Base-by-base conservation (phyloP, 2,329 filamentous ascomycete genomes). In the Scedosporium aurantiacum region DNA sequence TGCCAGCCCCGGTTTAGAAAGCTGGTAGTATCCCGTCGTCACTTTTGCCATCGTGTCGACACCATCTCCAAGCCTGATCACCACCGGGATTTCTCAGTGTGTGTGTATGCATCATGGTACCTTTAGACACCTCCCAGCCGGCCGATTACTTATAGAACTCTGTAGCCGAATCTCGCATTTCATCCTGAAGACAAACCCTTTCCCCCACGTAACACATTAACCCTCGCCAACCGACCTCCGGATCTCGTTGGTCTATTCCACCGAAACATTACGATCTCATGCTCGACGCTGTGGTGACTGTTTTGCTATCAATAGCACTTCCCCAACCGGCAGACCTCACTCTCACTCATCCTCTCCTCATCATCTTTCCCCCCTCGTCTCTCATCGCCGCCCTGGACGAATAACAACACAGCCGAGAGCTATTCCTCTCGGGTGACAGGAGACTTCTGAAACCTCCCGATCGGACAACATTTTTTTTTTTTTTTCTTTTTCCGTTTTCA, bases 181-280 rank as follows among this genome's bases (percentile, higher is more conserved):
- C 56, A 58, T 45, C 54, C 27, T 57, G 25, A 40, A n/a, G 32
- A 7, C 27, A 37, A 57, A 23, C 1, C 32, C 54, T 23, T 57
- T 57, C 27, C 54, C 54, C 54, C 54, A 57, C 54, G 54, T 57
- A 32, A 37, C 14, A 40, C 54, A 57, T 57, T 40, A 57, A 21
- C 21, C 50, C 50, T 54, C 50, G 23, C 50, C 18, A 23, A 18
- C 50, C 18, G 23, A 7, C 18, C 5, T 23, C 50, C 21, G 21
- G 50, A 54, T 54, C 50, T 54, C 50, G 50, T 54, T 6, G 18
- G 12, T 27, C 27, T 27, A 23, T 54, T 54, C 50, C 50, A 23
- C 50, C 50, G 50, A 54, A 27, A 23, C 16, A 54, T 10, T 54
- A 54, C 50, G 12, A 23, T 54, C 50, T 54, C 50, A 23, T 27